phyloP scores from a whole-genome alignment of 148 eudicot species.

The Amaranthus cruentus region DNA sequence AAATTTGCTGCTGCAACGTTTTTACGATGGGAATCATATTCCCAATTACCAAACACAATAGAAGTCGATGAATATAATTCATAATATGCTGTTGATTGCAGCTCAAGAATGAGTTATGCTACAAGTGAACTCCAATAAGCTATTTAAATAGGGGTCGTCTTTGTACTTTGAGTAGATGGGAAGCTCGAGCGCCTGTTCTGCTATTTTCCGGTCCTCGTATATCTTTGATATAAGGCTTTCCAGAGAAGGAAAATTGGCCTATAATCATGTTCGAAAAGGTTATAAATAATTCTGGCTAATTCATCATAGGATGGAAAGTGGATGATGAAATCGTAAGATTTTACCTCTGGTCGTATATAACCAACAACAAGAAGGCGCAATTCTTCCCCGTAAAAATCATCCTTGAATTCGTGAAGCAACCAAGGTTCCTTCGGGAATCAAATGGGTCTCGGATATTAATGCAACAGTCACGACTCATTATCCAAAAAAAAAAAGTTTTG shows the following conservation, averaged over 20 bases:
- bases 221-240: constrained; percentile 67
- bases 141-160: constrained; percentile 52
- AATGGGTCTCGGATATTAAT: neutral
- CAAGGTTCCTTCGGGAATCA: constrained; percentile 74
- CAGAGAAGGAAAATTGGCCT: constrained; percentile 72
- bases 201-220: constrained; percentile 57
- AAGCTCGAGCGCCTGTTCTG: constrained; percentile 80
- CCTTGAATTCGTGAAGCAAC: constrained; percentile 87
- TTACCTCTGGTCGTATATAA: constrained; percentile 89
- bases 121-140: constrained; percentile 20
- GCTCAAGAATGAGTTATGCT: neutral
- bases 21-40: too few species aligned
- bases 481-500: too few species aligned
- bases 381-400: constrained; percentile 91
- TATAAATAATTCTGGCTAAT: neutral
- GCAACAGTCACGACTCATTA: too few species aligned
- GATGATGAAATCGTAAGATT: neutral
- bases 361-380: constrained; percentile 75
- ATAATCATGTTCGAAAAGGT: constrained; percentile 4
- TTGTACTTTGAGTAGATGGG: constrained; percentile 56
- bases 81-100: neutral
- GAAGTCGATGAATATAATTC: too few species aligned
- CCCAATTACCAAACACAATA: too few species aligned
- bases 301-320: constrained; percentile 1
- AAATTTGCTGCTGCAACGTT: too few species aligned